phyloP scores from a whole-genome alignment of 1,284 basidiomycete species.

The Sphaerobolus stellatus region DNA sequence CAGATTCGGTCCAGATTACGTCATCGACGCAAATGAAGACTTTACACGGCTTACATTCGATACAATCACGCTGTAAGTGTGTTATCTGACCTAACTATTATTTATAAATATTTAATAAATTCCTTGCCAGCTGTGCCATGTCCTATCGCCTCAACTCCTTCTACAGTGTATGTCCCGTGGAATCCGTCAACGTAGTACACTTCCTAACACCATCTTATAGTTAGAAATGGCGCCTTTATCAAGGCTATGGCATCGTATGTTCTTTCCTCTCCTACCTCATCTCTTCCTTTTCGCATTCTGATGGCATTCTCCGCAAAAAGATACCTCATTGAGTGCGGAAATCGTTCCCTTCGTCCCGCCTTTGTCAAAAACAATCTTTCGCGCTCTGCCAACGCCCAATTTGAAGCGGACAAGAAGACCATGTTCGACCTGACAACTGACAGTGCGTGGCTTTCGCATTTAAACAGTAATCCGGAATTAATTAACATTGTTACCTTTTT shows the following conservation, averaged over 20 bases:
- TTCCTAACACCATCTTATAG: conserved; percentile 15
- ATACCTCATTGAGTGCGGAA: conserved; percentile 40
- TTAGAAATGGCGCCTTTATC: conserved; percentile 40
- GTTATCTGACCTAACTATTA: not conserved
- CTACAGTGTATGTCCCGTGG: conserved; percentile 23
- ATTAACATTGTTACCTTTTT: conserved; percentile 2
- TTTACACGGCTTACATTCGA: conserved; percentile 51
- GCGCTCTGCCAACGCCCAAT: conserved; percentile 40
- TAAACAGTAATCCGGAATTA: not conserved
- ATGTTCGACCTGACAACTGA: conserved; percentile 42
- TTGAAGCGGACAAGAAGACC: conserved; percentile 38
- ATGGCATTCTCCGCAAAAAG: conserved; percentile 23
- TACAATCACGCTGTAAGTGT: conserved; percentile 38
- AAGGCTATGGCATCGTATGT: conserved; percentile 35
- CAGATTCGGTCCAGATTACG: conserved; percentile 43
- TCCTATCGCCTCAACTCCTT: conserved; percentile 45
- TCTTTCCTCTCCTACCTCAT: not conserved
- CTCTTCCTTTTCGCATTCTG: not conserved
- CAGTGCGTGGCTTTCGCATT: conserved; percentile 22
- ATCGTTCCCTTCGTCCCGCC: conserved; percentile 36
- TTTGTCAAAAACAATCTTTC: conserved; percentile 34
- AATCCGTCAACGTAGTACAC: not conserved
- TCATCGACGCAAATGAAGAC: conserved; percentile 46
- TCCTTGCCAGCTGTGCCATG: conserved; percentile 35
- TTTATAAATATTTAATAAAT: not conserved